Conservation (phyloP, 345 rosid species). For the Dovyalis caffra region DNA sequence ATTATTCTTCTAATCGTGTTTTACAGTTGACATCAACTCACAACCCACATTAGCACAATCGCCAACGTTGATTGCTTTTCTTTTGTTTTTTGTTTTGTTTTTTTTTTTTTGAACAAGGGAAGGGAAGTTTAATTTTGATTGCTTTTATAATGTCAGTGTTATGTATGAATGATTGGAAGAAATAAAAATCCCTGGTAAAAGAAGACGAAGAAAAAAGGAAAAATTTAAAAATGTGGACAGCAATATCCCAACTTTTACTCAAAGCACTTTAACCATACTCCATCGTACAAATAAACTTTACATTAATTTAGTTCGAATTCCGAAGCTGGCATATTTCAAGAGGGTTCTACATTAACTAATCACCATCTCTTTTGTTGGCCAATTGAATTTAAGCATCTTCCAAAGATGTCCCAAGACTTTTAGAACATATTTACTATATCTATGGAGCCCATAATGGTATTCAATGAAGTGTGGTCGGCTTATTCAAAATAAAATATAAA, state of each 20-base stretch:
- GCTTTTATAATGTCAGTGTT: conserved; percentile 1
- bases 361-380: no score
- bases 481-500: not conserved
- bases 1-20: not conserved
- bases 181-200: not conserved
- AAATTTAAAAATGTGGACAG: not conserved
- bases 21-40: conserved; percentile 18
- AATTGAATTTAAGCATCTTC: no score
- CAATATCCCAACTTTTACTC: not conserved
- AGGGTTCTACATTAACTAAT: no score
- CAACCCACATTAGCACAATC: conserved; percentile 3
- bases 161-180: not conserved
- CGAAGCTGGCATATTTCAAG: no score
- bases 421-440: no score
- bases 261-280: no score
- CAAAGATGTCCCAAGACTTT: no score
- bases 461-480: not conserved
- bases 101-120: no score
- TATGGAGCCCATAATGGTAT: not conserved
- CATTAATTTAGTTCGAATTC: no score
- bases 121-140: conserved; percentile 5
- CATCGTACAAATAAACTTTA: no score
- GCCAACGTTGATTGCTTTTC: no score
- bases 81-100: no score
- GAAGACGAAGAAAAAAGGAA: not conserved